A percentile compares a stretch with the other conserved stretches of the same genome.
phyloP scores from a whole-genome alignment of 1,284 basidiomycete species.

The Pseudozyma thailandica region DNA sequence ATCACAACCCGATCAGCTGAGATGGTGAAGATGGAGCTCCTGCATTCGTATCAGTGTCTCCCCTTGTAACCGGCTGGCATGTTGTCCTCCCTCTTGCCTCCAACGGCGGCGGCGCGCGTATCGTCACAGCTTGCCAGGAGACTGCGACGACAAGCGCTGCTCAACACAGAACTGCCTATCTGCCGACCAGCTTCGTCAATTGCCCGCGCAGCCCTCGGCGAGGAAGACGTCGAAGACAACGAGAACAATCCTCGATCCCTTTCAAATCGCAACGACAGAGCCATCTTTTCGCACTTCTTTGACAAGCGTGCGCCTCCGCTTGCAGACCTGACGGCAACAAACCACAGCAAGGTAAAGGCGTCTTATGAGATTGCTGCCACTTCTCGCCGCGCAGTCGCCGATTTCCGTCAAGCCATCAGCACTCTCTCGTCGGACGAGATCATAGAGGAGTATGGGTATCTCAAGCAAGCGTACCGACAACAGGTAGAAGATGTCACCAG shows the following conservation, averaged over 20 bases:
- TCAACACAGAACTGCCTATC: no score
- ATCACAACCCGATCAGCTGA: not conserved
- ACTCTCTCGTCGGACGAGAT: constrained; percentile 2
- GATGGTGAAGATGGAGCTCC: constrained; percentile 9
- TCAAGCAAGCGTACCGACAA: constrained; percentile 13
- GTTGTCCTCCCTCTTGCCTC: constrained; percentile 15
- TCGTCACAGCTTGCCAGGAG: constrained; percentile 8
- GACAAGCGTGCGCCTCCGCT: constrained; percentile 5
- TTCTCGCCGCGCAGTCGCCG: constrained; percentile 13
- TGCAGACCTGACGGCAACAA: not conserved
- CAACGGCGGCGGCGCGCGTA: constrained; percentile 1
- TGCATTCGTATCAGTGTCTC: not conserved
- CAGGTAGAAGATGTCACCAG: constrained; percentile 5
- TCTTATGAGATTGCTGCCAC: constrained; percentile 19
- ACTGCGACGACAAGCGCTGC: no score
- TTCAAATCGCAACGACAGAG: not conserved
- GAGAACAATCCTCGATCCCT: not conserved
- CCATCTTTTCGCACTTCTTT: constrained; percentile 35
- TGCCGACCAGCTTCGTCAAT: no score
- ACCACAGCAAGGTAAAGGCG: not conserved
- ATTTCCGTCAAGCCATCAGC: constrained; percentile 19
- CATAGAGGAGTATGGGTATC: constrained; percentile 14
- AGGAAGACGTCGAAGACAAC: constrained; percentile 2
- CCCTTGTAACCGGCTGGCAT: constrained; percentile 13
- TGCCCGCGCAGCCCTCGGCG: not conserved